Evolutionary conservation across 257 asterid genomes (phyloP).

Genomic region (Forsythia viridissima): DNA sequence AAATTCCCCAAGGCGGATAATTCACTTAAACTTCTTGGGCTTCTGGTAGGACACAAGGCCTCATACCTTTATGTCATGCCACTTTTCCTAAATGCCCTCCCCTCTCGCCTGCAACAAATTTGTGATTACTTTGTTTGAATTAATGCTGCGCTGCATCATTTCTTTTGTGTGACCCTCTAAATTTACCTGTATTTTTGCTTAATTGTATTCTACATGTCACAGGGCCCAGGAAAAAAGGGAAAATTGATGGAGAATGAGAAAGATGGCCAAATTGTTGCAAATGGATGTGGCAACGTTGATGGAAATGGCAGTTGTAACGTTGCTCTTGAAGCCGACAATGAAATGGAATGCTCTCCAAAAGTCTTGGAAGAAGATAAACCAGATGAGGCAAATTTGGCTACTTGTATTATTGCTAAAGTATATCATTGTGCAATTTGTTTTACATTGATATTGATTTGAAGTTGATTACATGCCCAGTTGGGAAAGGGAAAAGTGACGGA

Average conservation of each 20-base stretch:
- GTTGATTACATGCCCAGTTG: constrained; percentile 39
- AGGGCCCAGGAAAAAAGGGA: constrained; percentile 53
- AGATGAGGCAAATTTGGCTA: constrained; percentile 23
- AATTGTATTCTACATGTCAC: background rate
- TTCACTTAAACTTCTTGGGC: constrained; percentile 74
- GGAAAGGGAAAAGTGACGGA: constrained; percentile 41
- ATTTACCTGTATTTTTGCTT: background rate
- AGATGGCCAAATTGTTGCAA: constrained; percentile 32
- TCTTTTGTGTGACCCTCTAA: background rate
- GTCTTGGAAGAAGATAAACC: constrained; percentile 38
- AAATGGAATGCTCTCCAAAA: constrained; percentile 32
- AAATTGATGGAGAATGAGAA: constrained; percentile 38
- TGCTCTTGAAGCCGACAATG: constrained; percentile 27
- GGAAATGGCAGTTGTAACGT: constrained; percentile 38
- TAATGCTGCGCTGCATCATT: background rate
- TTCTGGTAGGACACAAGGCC: constrained; percentile 43
- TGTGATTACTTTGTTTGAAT: background rate
- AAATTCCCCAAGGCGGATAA: constrained; percentile 81
- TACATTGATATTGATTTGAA: background rate
- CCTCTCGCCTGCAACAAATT: background rate
- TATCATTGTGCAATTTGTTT: background rate
- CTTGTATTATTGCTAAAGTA: constrained; percentile 7
- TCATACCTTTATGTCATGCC: background rate
- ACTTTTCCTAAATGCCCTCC: background rate
- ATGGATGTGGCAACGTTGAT: constrained; percentile 37